Base-by-base conservation (phyloP, 2,329 filamentous ascomycete genomes). In the Colletotrichum aenigma region DNA sequence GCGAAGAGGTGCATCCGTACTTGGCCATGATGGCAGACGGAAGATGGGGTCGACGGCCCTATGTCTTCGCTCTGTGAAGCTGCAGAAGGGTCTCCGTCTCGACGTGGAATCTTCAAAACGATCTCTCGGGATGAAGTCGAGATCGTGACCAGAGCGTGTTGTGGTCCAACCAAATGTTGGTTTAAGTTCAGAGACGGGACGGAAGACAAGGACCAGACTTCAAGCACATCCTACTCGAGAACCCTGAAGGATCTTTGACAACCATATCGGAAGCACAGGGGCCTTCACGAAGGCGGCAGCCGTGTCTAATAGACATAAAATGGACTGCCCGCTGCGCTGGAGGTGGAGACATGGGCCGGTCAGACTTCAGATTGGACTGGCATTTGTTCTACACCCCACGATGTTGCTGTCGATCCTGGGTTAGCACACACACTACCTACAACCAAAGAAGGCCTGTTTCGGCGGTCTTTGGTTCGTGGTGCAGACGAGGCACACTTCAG, bases 391-490 rank as follows among this genome's bases (percentile, higher is more conserved):
- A 79, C 81, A 81, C 81, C 80, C 82, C 82, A 83, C 81, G 82
- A 82, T 81, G 78, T 72, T 78, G 80, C 78, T 80, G 82, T 81
- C 82, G 81, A 82, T 84, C 82, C 78, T 78, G 75, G 79, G 77
- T 75, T 71, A 73, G 71, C 70, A 75, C 72, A 71, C 74, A 48
- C 34, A 36, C 48, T 58, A 56, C 75, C 62, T 36, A 28, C 56
- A 71, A 36, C 26, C 67, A 34, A 32, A 43, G 48, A 38, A 52
- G 38, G 71, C 70, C 58, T 76, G 48, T 73, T 71, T 74, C 26
- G 70, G 70, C 66, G 58, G 55, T 13, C 64, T 68, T 65, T 73
- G 62, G 73, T 72, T 73, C 73, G 64, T 56, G 65, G 70, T 76
- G 32, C 60, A 67, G 52, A 66, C 66, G 71, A 75, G 65, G 66